Evolutionary conservation across 108 stramenopile genomes (phyloP).

Genomic region (Heterococcus sp.): DNA sequence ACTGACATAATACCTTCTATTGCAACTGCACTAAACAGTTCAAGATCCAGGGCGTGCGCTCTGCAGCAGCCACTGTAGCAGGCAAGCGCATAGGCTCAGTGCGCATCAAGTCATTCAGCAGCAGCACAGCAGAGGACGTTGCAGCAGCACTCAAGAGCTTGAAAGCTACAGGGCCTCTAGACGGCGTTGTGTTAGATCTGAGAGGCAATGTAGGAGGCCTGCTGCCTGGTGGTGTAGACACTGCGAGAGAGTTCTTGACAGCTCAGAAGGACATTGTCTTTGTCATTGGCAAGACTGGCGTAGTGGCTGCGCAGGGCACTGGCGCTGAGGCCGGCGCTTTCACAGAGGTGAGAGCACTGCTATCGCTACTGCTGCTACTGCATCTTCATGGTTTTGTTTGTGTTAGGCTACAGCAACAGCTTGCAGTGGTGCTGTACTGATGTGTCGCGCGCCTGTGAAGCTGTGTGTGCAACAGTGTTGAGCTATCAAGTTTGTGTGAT

Average conservation of each 20-base stretch:
- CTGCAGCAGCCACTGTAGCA: slow-evolving; percentile 73
- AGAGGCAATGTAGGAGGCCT: slow-evolving; percentile 89
- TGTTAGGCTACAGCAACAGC: no score
- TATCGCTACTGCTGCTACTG: slow-evolving; percentile 35
- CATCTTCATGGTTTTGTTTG: no score
- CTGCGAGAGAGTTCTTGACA: slow-evolving; percentile 79
- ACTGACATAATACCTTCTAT: no score
- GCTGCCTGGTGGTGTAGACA: slow-evolving; percentile 88
- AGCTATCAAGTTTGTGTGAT: no score
- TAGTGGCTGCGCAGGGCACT: slow-evolving; percentile 61
- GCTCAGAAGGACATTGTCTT: slow-evolving; percentile 65
- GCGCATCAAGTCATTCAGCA: slow-evolving; percentile 79
- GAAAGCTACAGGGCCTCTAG: slow-evolving; percentile 71
- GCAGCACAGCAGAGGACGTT: slow-evolving; percentile 76
- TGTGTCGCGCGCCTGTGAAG: no score
- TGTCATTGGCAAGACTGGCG: slow-evolving; percentile 75
- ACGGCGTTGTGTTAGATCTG: slow-evolving; percentile 72
- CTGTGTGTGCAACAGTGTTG: no score
- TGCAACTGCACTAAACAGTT: no score
- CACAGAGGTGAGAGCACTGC: slow-evolving; percentile 4
- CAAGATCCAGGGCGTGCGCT: slow-evolving; percentile 79
- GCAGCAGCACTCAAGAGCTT: slow-evolving; percentile 63
- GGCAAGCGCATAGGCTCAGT: slow-evolving; percentile 4
- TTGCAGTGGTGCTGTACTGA: no score
- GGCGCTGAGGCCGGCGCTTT: neutral